phyloP scores from a whole-genome alignment of 2,329 filamentous ascomycete species.

The Penicillium olsonii region DNA sequence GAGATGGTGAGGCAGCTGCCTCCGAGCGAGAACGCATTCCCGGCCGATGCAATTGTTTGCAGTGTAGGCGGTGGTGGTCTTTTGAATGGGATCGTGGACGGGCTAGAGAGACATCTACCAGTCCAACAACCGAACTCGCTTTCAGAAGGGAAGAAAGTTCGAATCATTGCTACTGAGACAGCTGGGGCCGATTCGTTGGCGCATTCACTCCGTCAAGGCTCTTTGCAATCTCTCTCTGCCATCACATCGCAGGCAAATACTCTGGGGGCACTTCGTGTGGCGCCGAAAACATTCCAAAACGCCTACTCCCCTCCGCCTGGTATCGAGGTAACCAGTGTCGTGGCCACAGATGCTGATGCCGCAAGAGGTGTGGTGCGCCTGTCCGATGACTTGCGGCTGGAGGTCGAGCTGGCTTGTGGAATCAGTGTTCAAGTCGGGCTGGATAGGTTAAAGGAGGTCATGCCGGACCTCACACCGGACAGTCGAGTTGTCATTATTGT shows the following conservation, averaged over 20 bases:
- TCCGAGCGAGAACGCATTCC: slow-evolving; percentile 26
- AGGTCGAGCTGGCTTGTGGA: slow-evolving; percentile 82
- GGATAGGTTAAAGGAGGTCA: slow-evolving; percentile 25
- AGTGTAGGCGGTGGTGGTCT: slow-evolving; percentile 77
- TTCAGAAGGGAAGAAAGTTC: slow-evolving; percentile 17
- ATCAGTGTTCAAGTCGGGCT: slow-evolving; percentile 62
- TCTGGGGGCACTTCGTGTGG: slow-evolving; percentile 68
- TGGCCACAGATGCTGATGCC: slow-evolving; percentile 73
- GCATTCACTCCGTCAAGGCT: slow-evolving; percentile 55
- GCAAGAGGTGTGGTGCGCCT: slow-evolving; percentile 72
- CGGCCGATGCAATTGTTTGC: slow-evolving; percentile 71
- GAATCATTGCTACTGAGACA: slow-evolving; percentile 72
- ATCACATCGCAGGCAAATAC: slow-evolving; percentile 75
- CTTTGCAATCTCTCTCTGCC: slow-evolving; percentile 60
- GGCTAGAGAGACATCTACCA: slow-evolving; percentile 48
- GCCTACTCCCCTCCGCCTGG: slow-evolving; percentile 45
- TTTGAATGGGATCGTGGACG: slow-evolving; percentile 70
- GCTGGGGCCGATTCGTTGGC: slow-evolving; percentile 68
- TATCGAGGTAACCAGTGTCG: slow-evolving; percentile 56
- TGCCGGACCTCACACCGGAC: slow-evolving; percentile 29
- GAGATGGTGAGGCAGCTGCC: slow-evolving; percentile 41
- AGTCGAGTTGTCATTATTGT: slow-evolving; percentile 40
- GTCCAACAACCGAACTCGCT: neutral
- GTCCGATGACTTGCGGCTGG: slow-evolving; percentile 73
- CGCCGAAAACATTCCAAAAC: slow-evolving; percentile 64